Percentiles rank a stretch among this genome's conserved stretches.
Evolutionary conservation across 2,329 filamentous ascomycete genomes (phyloP).

Genomic region (Fusarium sp.): DNA sequence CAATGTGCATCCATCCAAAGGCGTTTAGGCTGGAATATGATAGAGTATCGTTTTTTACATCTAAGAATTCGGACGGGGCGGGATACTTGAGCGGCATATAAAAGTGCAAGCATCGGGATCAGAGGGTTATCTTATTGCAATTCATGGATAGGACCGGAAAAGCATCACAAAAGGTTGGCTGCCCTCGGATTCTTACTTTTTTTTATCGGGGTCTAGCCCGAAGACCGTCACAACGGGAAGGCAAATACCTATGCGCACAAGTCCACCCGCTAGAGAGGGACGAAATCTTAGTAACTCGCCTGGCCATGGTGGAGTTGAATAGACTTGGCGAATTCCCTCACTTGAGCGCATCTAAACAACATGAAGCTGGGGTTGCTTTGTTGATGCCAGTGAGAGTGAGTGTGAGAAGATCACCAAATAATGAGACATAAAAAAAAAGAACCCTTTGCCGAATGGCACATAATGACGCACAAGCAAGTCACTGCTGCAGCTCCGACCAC

Average conservation of each 20-base stretch:
- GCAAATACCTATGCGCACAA: constrained; percentile 24
- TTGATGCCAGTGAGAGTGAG: constrained; percentile 29
- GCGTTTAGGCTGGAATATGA: constrained; percentile 51
- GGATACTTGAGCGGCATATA: constrained; percentile 39
- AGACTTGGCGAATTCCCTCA: constrained; percentile 40
- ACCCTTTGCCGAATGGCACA: constrained; percentile 21
- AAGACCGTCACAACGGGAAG: constrained; percentile 14
- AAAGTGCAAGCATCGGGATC: constrained; percentile 40
- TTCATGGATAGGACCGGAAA: constrained; percentile 29
- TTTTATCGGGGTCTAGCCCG: constrained; percentile 20
- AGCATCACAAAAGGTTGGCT: constrained; percentile 26
- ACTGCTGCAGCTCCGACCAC: constrained; percentile 38
- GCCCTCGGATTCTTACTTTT: constrained; percentile 32
- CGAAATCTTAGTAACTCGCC: constrained; percentile 34
- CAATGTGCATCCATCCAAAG: constrained; percentile 46
- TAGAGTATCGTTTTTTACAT: constrained; percentile 47
- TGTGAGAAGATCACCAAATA: constrained; percentile 11
- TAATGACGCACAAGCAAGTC: constrained; percentile 39
- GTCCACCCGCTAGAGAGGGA: constrained; percentile 30
- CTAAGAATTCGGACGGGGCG: constrained; percentile 41
- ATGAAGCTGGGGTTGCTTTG: constrained; percentile 15
- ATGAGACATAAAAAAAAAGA: constrained; percentile 19
- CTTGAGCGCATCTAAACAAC: constrained; percentile 26
- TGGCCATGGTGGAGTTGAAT: constrained; percentile 33
- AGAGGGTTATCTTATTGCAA: constrained; percentile 25